phyloP scores from a whole-genome alignment of 164 flowering plant species.

The Chloranthus sessilifolius region DNA sequence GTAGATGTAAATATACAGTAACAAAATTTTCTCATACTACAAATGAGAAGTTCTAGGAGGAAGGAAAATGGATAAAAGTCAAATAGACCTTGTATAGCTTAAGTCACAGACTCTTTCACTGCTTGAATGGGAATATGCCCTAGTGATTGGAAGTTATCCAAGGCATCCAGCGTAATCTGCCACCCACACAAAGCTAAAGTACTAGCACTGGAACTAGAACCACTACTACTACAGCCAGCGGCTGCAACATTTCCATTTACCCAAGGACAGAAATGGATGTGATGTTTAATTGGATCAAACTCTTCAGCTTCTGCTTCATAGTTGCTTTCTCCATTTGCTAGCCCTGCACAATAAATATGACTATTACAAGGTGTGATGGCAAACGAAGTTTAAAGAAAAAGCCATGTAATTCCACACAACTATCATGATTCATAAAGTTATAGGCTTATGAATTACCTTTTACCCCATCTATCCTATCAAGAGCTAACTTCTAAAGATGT shows the following conservation, averaged over 20 bases:
- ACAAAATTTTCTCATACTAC: too few species aligned
- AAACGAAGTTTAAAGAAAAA: too few species aligned
- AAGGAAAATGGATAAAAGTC: too few species aligned
- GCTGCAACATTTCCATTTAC: constrained; percentile 99
- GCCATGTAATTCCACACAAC: too few species aligned
- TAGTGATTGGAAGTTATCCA: constrained; percentile 65
- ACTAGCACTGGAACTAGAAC: constrained; percentile 40
- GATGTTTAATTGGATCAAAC: constrained; percentile 90
- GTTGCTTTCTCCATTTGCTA: constrained; percentile 83
- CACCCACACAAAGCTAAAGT: constrained; percentile 80
- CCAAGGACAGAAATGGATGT: constrained; percentile 92
- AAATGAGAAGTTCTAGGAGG: too few species aligned
- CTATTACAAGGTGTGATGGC: too few species aligned
- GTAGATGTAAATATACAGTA: too few species aligned
- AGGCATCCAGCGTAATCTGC: constrained; percentile 92
- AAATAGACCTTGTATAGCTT: constrained; percentile 81
- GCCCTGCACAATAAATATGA: constrained; percentile 43
- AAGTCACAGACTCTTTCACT: constrained; percentile 82
- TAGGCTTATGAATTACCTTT: too few species aligned
- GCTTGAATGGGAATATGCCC: constrained; percentile 64
- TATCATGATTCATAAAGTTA: too few species aligned
- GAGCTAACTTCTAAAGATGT: too few species aligned
- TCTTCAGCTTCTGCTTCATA: constrained; percentile 65
- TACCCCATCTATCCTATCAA: too few species aligned
- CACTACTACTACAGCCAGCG: constrained; percentile 58